Evolutionary conservation across 768 basidiomycete genomes (phyloP).

Genomic region (Boletus pseudopeckii): DNA sequence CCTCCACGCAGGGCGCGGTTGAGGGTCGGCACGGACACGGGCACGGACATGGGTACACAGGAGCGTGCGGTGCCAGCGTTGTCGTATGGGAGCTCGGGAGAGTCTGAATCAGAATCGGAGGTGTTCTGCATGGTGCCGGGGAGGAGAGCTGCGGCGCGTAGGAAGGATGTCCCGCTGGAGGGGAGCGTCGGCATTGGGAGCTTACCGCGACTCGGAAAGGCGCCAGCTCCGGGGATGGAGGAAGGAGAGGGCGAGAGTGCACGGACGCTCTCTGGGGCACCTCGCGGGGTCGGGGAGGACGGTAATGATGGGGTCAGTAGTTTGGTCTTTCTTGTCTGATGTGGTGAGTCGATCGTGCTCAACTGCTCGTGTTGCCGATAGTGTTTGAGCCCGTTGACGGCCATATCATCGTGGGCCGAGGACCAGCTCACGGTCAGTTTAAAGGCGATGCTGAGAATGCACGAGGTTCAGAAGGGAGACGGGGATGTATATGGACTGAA

Average conservation of each 20-base stretch:
- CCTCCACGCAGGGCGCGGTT: neutral
- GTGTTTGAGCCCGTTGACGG: constrained; percentile 2
- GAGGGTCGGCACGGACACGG: neutral
- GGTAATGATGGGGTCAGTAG: neutral
- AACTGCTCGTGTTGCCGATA: neutral
- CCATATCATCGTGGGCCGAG: constrained; percentile 4
- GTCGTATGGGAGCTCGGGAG: constrained; percentile 13
- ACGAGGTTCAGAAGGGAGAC: neutral
- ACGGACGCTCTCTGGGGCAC: neutral
- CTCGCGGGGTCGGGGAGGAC: neutral
- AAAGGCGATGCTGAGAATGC: neutral
- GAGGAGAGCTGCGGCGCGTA: neutral
- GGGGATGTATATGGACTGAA: neutral
- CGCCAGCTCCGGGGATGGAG: neutral
- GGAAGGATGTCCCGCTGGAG: neutral
- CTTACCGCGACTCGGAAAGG: constrained; percentile 1
- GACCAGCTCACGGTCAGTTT: constrained; percentile 8
- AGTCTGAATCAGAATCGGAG: constrained; percentile 10
- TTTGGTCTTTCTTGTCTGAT: neutral
- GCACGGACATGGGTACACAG: neutral
- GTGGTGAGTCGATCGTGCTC: neutral
- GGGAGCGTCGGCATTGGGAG: constrained; percentile 7
- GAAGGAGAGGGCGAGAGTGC: neutral
- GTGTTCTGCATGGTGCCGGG: neutral
- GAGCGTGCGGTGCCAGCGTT: constrained; percentile 6